These are phyloP conservation scores for Fusarium verticillioides DNA, from an alignment of 2,329 filamentous ascomycete genomes.

Conservation along the genomic window DNA sequence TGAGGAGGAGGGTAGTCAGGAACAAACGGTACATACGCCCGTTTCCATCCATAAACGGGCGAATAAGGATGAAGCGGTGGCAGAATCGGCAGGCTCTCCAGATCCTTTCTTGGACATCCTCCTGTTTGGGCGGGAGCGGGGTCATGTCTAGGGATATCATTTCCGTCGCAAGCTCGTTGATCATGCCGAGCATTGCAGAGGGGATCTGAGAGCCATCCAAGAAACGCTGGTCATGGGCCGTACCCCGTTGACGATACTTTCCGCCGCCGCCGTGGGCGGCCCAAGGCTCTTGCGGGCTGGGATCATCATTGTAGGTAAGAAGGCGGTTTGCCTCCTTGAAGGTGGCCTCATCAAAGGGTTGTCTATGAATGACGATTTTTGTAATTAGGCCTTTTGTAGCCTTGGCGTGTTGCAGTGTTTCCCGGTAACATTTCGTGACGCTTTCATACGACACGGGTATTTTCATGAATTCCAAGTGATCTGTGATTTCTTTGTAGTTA, in stretches of 20 bases:
- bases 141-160: constrained; percentile 18
- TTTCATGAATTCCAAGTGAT: background rate
- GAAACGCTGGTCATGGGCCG: background rate
- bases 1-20: constrained; percentile 48
- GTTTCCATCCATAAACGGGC: constrained; percentile 53
- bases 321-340: background rate
- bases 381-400: constrained; percentile 28
- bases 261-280: constrained; percentile 6
- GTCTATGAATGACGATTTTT: background rate
- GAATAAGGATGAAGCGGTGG: constrained; percentile 48
- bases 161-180: background rate
- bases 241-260: constrained; percentile 39
- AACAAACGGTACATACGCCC: constrained; percentile 49
- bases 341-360: constrained; percentile 21
- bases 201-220: background rate
- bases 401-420: constrained; percentile 26
- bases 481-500: background rate
- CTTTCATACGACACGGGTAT: no score
- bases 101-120: background rate
- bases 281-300: constrained; percentile 3
- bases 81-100: constrained; percentile 40
- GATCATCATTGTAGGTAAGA: constrained; percentile 18
- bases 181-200: constrained; percentile 42
- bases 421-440: background rate
- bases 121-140: no score